Conservation (phyloP, 2,329 filamentous ascomycete species). For the Phaeophleospora eucalypticola region DNA sequence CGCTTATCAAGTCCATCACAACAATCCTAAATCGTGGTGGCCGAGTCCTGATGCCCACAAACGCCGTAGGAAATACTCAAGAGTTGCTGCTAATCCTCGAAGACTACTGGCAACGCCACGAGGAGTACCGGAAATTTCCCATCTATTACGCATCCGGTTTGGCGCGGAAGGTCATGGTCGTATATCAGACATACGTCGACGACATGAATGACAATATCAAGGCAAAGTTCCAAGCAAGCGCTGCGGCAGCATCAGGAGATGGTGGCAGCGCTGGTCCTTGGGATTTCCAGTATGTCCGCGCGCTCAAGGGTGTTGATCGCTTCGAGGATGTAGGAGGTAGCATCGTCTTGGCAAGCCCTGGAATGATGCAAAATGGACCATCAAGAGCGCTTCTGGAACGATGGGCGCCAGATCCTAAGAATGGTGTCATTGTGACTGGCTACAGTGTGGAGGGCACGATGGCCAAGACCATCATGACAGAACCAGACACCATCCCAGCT, state of each 20-base stretch:
- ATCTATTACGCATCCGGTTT: conserved; percentile 98
- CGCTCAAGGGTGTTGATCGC: conserved; percentile 84
- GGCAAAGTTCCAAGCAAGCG: conserved; percentile 78
- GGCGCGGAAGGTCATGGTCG: conserved; percentile 94
- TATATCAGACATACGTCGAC: conserved; percentile 96
- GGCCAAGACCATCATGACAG: conserved; percentile 92
- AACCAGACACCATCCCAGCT: conserved; percentile 90
- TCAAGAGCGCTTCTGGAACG: conserved; percentile 87
- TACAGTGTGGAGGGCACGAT: conserved; percentile 99
- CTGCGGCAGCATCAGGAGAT: conserved; percentile 77
- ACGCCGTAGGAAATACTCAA: conserved; percentile 88
- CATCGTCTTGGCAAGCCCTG: conserved; percentile 94
- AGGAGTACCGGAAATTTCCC: conserved; percentile 81
- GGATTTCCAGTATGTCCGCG: conserved; percentile 94
- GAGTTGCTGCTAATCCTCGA: conserved; percentile 92
- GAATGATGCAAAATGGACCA: conserved; percentile 97
- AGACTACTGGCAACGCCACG: conserved; percentile 91
- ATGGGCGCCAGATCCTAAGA: conserved; percentile 94
- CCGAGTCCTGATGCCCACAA: conserved; percentile 89
- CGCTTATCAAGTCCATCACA: conserved; percentile 93
- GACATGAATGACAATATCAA: conserved; percentile 99
- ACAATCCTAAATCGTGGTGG: conserved; percentile 86
- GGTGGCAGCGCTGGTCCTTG: conserved; percentile 74
- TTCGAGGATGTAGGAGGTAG: conserved; percentile 95
- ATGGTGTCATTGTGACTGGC: conserved; percentile 97